These are phyloP conservation scores for Colletotrichum sp. DNA, from an alignment of 2,329 filamentous ascomycete species.

Conservation along the genomic window DNA sequence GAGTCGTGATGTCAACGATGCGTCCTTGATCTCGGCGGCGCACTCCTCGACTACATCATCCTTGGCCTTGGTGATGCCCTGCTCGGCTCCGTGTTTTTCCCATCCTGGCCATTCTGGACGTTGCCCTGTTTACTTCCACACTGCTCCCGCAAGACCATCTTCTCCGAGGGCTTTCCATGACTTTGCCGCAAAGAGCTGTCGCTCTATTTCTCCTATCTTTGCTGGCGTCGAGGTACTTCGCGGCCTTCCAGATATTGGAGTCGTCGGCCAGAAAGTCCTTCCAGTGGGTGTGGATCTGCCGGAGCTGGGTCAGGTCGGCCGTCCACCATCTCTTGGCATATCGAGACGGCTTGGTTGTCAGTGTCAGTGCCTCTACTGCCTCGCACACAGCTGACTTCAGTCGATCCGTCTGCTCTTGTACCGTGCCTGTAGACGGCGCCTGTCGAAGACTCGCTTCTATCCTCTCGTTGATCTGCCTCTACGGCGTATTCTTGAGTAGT, in stretches of 20 bases:
- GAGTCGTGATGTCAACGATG: not conserved
- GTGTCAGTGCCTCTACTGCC: slow-evolving; percentile 18
- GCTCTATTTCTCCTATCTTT: slow-evolving; percentile 24
- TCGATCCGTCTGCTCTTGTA: not conserved
- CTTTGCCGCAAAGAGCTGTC: slow-evolving; percentile 23
- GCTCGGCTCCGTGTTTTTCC: not conserved
- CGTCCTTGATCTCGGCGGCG: not conserved
- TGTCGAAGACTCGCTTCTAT: slow-evolving; percentile 8
- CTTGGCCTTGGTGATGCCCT: not conserved
- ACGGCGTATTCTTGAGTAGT: slow-evolving; percentile 31
- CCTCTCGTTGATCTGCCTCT: slow-evolving; percentile 26
- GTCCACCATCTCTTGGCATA: slow-evolving; percentile 35
- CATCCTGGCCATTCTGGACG: not conserved
- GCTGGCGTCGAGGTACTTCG: slow-evolving; percentile 28
- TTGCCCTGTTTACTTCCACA: slow-evolving; percentile 12
- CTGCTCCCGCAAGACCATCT: slow-evolving; percentile 22
- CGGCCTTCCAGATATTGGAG: slow-evolving; percentile 32
- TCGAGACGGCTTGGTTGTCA: slow-evolving; percentile 27
- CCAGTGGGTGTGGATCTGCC: slow-evolving; percentile 29
- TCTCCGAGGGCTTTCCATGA: slow-evolving; percentile 26
- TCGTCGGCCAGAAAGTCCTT: slow-evolving; percentile 30
- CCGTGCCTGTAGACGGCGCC: slow-evolving; percentile 26
- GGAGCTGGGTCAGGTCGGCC: slow-evolving; percentile 30
- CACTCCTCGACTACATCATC: not conserved
- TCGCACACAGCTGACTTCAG: not conserved